phyloP scores from a whole-genome alignment of 441 rosid species.

The Syzygium syzygioides region DNA sequence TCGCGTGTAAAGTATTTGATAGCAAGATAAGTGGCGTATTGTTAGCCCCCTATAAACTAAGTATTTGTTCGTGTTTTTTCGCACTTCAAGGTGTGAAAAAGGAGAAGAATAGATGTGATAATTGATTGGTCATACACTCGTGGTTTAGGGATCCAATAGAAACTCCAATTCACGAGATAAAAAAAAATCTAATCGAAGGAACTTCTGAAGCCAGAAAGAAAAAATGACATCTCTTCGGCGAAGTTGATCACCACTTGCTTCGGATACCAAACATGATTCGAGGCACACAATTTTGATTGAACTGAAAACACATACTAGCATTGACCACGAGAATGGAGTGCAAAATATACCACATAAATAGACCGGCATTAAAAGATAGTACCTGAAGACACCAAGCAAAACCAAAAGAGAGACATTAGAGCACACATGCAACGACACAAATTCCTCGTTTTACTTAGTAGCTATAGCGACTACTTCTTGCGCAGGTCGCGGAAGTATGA shows the following conservation, averaged over 20 bases:
- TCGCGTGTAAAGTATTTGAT: background rate
- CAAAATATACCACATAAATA: background rate
- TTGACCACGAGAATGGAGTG: background rate
- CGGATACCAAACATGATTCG: background rate
- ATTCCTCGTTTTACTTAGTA: background rate
- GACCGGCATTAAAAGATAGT: no score
- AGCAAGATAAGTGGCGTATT: background rate
- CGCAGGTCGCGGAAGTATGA: background rate
- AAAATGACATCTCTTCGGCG: background rate
- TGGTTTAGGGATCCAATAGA: background rate
- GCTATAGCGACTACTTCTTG: background rate
- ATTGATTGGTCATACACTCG: no score
- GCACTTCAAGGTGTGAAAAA: no score
- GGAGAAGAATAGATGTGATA: no score
- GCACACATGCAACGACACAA: background rate
- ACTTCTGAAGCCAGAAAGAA: background rate
- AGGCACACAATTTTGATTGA: background rate
- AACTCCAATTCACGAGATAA: background rate
- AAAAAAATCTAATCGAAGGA: background rate
- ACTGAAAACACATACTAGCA: background rate
- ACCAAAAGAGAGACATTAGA: background rate
- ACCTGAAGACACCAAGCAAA: background rate
- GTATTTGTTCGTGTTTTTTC: background rate
- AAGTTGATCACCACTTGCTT: background rate
- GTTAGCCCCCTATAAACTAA: background rate